phyloP scores from a whole-genome alignment of 495 filamentous ascomycete species.

The Aspergillus heteromorphus region DNA sequence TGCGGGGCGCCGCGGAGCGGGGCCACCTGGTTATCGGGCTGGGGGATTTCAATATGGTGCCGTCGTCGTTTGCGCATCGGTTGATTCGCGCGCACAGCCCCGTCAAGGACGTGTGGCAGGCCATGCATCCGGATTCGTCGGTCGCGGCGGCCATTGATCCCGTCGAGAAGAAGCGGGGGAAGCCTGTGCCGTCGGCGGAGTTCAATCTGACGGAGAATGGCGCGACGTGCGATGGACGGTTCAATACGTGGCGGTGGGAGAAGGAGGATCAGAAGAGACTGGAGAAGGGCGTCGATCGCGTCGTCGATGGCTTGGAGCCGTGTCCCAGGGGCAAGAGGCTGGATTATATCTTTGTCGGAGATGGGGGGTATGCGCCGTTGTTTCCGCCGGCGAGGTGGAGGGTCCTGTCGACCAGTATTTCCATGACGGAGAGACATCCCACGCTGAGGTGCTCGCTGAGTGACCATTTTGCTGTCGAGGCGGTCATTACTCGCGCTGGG shows the following conservation, averaged over 20 bases:
- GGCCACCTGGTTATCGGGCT: slow-evolving; percentile 80
- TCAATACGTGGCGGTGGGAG: slow-evolving; percentile 93
- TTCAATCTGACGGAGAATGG: slow-evolving; percentile 78
- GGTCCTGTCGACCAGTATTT: slow-evolving; percentile 62
- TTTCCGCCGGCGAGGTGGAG: slow-evolving; percentile 50
- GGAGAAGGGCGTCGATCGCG: slow-evolving; percentile 50
- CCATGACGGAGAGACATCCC: slow-evolving; percentile 81
- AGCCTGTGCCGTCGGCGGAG: slow-evolving; percentile 59
- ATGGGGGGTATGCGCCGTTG: slow-evolving; percentile 28
- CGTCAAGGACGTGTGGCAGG: slow-evolving; percentile 76
- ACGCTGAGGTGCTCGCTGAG: slow-evolving; percentile 76
- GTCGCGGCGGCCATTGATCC: slow-evolving; percentile 62
- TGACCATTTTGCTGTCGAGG: slow-evolving; percentile 81
- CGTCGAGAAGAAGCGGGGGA: slow-evolving; percentile 47
- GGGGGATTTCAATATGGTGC: slow-evolving; percentile 95
- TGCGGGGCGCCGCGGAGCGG: slow-evolving; percentile 76
- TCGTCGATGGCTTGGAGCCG: slow-evolving; percentile 50
- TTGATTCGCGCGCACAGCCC: slow-evolving; percentile 74
- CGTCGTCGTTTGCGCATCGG: slow-evolving; percentile 78
- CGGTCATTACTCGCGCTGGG: slow-evolving; percentile 30
- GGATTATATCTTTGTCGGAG: slow-evolving; percentile 87
- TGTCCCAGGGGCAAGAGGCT: slow-evolving; percentile 77
- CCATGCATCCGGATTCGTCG: slow-evolving; percentile 73
- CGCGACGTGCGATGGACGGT: slow-evolving; percentile 75
- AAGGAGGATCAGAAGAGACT: slow-evolving; percentile 56